Percentiles rank a stretch among this genome's conserved stretches.
Conservation (phyloP, 768 basidiomycete species). For the Hericium rajendrae region DNA sequence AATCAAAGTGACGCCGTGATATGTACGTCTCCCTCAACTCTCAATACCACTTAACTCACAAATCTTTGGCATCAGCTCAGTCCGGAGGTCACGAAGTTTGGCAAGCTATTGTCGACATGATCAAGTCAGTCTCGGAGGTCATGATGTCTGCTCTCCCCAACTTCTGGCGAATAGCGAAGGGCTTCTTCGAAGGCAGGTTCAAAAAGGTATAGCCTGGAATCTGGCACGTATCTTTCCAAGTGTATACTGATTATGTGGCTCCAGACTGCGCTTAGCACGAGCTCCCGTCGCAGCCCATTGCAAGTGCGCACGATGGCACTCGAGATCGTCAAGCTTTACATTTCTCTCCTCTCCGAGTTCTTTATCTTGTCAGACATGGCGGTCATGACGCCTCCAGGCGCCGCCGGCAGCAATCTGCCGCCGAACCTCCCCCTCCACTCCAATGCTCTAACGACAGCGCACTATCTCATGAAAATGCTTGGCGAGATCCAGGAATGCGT, state of each 20-base stretch:
- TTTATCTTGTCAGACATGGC: constrained; percentile 76
- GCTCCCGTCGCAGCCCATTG: constrained; percentile 66
- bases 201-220: constrained; percentile 48
- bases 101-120: constrained; percentile 68
- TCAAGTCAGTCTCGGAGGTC: constrained; percentile 81
- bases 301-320: constrained; percentile 83
- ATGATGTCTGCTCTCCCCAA: constrained; percentile 78
- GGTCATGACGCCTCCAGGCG: constrained; percentile 44
- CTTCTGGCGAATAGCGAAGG: constrained; percentile 89
- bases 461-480: constrained; percentile 73
- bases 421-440: constrained; percentile 64
- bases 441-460: constrained; percentile 72
- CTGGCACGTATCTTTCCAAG: neutral
- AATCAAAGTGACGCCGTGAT: constrained; percentile 55
- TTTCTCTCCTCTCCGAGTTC: constrained; percentile 76
- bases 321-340: constrained; percentile 80
- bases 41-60: neutral
- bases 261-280: constrained; percentile 22
- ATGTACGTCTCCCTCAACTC: constrained; percentile 30
- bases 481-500: constrained; percentile 82
- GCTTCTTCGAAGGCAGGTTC: constrained; percentile 89
- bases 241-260: neutral
- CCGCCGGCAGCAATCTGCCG: constrained; percentile 27
- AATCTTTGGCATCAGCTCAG: constrained; percentile 37
- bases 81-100: constrained; percentile 70